phyloP scores from a whole-genome alignment of 2,329 filamentous ascomycete genomes.

The Beauveria sp. region DNA sequence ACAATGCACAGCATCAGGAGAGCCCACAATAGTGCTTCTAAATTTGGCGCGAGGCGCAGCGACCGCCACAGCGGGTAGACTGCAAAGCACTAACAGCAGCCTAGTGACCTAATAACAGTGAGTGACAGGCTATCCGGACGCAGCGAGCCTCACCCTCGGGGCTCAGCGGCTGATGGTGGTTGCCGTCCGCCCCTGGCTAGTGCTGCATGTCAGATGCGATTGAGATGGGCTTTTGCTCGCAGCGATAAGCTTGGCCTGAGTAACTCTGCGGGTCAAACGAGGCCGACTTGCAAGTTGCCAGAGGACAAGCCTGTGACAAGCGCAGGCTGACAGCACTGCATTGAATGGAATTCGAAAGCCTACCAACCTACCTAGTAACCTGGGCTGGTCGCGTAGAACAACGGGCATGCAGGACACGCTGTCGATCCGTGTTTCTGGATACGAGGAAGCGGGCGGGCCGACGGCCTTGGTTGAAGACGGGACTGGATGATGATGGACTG shows the following conservation, averaged over 20 bases:
- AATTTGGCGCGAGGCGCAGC: conserved; percentile 2
- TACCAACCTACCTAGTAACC: too few relatives aligned
- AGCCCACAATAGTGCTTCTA: background rate
- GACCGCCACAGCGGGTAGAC: background rate
- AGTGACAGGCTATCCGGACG: too few relatives aligned
- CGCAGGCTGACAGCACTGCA: background rate
- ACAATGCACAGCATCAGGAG: background rate
- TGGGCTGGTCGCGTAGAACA: background rate
- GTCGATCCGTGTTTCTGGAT: conserved; percentile 4
- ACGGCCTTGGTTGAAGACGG: background rate
- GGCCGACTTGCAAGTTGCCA: background rate
- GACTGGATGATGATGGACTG: background rate
- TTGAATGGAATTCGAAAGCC: too few relatives aligned
- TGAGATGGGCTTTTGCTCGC: background rate
- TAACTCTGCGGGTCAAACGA: background rate
- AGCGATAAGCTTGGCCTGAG: background rate
- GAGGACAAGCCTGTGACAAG: too few relatives aligned
- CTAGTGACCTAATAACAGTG: too few relatives aligned
- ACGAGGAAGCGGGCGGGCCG: background rate
- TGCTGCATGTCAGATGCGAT: background rate
- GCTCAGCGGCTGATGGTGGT: background rate
- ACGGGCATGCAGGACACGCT: background rate
- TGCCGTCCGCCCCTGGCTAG: background rate
- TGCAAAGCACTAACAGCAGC: too few relatives aligned
- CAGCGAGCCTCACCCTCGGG: background rate